A percentile compares a stretch with the other conserved stretches of the same genome.
phyloP scores from a whole-genome alignment of 306 rosid genomes.

The Cicer judaicum region DNA sequence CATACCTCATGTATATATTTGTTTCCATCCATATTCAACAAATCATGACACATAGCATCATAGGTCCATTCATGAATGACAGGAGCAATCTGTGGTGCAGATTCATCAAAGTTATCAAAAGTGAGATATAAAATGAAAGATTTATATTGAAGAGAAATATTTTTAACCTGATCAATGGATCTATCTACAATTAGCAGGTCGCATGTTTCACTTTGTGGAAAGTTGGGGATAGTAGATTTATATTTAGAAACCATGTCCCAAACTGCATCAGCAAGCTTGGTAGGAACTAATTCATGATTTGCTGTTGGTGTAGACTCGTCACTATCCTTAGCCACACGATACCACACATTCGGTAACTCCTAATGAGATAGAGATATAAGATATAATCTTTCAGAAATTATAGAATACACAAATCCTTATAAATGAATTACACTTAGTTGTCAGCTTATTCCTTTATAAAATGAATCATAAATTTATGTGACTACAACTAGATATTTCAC shows the following conservation, averaged over 20 bases:
- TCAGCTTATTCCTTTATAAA: slow-evolving; percentile 26
- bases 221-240: slow-evolving; percentile 76
- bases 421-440: neutral
- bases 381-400: slow-evolving; percentile 23
- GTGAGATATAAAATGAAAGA: slow-evolving; percentile 34
- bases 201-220: slow-evolving; percentile 87
- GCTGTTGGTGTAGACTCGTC: slow-evolving; percentile 52
- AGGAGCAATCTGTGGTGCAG: slow-evolving; percentile 79
- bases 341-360: slow-evolving; percentile 82
- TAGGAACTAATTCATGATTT: slow-evolving; percentile 65
- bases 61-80: slow-evolving; percentile 98
- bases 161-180: slow-evolving; percentile 84
- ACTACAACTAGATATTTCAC: slow-evolving; percentile 25
- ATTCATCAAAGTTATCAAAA: slow-evolving; percentile 40
- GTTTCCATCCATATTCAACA: slow-evolving; percentile 84
- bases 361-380: slow-evolving; percentile 45
- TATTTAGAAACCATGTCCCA: slow-evolving; percentile 76
- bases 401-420: slow-evolving; percentile 8
- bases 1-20: slow-evolving; percentile 80
- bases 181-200: slow-evolving; percentile 91
- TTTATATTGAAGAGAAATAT: slow-evolving; percentile 34
- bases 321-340: slow-evolving; percentile 62
- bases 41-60: slow-evolving; percentile 94
- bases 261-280: slow-evolving; percentile 76
- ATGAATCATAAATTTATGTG: slow-evolving; percentile 24